phyloP scores from a whole-genome alignment of 2,329 filamentous ascomycete genomes.

The Penicillium decumbens region DNA sequence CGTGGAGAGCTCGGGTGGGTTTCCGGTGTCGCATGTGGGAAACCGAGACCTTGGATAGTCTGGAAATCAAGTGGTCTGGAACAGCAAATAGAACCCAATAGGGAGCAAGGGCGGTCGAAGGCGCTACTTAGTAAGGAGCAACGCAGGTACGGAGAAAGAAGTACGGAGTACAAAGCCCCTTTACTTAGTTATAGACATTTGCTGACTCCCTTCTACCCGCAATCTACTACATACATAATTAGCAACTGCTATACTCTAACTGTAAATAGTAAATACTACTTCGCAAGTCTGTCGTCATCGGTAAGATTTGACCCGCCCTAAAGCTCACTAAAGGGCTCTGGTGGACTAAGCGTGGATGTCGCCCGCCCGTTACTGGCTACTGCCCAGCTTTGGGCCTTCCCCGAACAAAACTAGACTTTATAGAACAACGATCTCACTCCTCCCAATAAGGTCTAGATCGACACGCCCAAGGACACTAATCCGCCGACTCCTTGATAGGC shows the following conservation, averaged over 20 bases:
- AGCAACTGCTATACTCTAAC: no score
- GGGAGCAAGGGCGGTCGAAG: background rate
- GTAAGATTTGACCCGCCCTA: background rate
- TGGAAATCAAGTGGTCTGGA: no score
- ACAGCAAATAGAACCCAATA: background rate
- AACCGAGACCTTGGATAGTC: background rate
- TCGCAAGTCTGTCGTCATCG: background rate
- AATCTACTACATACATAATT: no score
- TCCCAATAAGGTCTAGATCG: slow-evolving; percentile 24
- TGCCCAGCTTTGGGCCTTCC: background rate
- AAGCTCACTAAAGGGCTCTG: background rate
- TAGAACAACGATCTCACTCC: slow-evolving; percentile 10
- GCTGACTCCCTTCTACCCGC: no score
- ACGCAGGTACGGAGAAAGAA: background rate
- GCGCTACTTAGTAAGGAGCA: background rate
- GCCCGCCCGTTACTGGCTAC: background rate
- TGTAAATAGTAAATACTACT: no score
- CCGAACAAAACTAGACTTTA: background rate
- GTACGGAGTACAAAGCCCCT: background rate
- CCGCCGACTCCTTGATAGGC: slow-evolving; percentile 4
- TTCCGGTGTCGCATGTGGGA: background rate
- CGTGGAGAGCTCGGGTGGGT: slow-evolving; percentile 7
- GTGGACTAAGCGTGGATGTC: background rate
- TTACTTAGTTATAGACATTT: no score
- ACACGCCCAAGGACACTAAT: slow-evolving; percentile 4